Evolutionary conservation across 306 rosid species (phyloP), one percentile per base, ranked within the genome.

Genomic region (Prunus fruticosa): DNA sequence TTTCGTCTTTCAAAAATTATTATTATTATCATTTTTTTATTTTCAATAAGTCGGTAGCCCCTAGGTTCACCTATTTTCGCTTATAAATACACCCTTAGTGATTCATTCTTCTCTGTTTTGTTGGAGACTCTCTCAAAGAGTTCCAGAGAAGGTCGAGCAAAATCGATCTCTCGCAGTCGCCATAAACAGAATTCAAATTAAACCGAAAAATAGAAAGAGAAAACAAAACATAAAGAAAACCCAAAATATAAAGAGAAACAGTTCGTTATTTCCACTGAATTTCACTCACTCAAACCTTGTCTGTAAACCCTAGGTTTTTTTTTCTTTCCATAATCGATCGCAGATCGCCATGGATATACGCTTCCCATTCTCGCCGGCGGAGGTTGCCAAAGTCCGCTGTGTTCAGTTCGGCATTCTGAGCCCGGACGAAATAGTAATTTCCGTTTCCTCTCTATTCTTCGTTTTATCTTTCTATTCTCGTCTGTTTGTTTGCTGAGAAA

Each of bases 391-490:
- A 86, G 96, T 96, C 79, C 90, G 89, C 7, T 71, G 80, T 79
- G 99, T 96, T 79, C 99, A 96, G 87, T 96, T 96, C 58, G 98
- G 98, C 64, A 96, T 96, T 49, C 92, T 96, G 60, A 84, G 90
- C 49, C 99, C 99, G 11, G 99, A 95, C 38, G 99, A 95, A 81
- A 95, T 95, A 43, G 99, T 95, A 95, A 91, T 78, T 74, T 80
- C 76, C 46, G 43, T 20, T 18, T 22, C 41, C 45, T 72, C 50
- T 43, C 9, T 45, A 9, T 20, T 76, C 45, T 20, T 38, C 23
- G 8, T 15, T 18, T 5, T 57, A 38, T 22, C 51, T 12, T 71
- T 70, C 60, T n/a, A 4, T 25, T 41, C 4, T 57, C 30, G 1
- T 38, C 15, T 72, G 30, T 77, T 77, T 71, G 60, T 47, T 75